Evolutionary conservation across 306 rosid species (phyloP), one percentile per base, ranked within the genome.

Genomic region (Cyamopsis tetragonoloba): DNA sequence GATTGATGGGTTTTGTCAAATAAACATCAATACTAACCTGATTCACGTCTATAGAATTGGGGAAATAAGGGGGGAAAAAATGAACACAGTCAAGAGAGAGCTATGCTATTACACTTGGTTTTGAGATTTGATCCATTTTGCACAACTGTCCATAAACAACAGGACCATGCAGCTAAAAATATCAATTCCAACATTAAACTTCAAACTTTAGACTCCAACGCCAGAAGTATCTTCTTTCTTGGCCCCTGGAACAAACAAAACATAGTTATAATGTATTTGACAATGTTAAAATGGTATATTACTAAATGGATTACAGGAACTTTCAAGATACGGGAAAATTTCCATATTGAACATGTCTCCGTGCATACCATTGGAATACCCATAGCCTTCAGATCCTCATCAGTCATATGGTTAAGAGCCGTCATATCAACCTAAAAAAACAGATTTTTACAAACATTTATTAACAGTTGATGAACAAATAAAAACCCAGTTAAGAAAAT

Each of bases 301-400:
- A 24, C 17, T 23, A 18, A 66, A 51, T 48, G 15, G 26, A 61
- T 27, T 3, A 42, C 14, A 30, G n/a, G n/a, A n/a, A n/a, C n/a
- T 63, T 53, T 43, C 31, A 31, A 53, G 20, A 53, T 54, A 30
- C 7, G 27, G 4, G 20, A 8, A 14, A 54, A 27, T 58, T 37
- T 49, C 46, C 34, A 28, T 31, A 28, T 28, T 8, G 37, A 28
- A 39, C 22, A 70, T 6, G 18, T 61, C 24, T 61, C 38, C 18
- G 55, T 17, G 56, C 72, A 27, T 86, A 95, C 99, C 99, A 95
- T 95, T 24, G 99, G 99, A 61, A 95, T 89, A 49, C 99, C 95
- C 85, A 95, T 78, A 51, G 82, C 99, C 89, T 95, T 95, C 76
- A 95, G 91, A 78, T 95, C 99, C n/a, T 95, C 96, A 53, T 95